Percentiles rank a stretch among this genome's conserved stretches.
These are phyloP conservation scores for Colletotrichum sp. DNA, from an alignment of 2,329 filamentous ascomycete species.

Conservation along the genomic window DNA sequence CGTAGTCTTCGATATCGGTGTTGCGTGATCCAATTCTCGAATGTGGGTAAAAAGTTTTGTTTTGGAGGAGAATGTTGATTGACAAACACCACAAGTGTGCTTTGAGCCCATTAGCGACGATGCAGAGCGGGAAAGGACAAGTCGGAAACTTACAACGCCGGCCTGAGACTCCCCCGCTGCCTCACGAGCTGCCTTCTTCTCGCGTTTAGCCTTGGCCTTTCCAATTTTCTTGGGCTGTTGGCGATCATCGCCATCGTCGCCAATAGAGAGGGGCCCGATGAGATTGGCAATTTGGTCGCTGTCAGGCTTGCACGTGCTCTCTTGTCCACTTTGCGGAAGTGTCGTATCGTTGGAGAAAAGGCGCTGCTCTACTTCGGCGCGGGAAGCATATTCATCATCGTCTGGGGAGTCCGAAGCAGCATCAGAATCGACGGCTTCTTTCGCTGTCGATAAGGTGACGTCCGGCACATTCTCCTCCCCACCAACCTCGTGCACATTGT, in stretches of 20 bases:
- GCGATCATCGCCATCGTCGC: neutral
- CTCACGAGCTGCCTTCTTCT: constrained; percentile 50
- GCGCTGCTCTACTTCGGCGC: constrained; percentile 14
- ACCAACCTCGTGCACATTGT: neutral
- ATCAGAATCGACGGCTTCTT: neutral
- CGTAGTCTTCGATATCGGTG: constrained; percentile 31
- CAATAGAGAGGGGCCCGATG: neutral
- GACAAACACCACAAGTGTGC: constrained; percentile 51
- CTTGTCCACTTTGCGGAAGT: neutral
- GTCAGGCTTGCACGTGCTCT: neutral
- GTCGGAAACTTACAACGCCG: constrained; percentile 37
- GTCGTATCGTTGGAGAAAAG: neutral
- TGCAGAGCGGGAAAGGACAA: neutral
- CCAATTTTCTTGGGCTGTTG: constrained; percentile 46
- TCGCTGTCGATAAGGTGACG: neutral
- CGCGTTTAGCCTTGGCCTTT: constrained; percentile 56
- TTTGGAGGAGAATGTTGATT: constrained; percentile 60
- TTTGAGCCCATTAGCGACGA: constrained; percentile 20
- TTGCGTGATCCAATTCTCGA: constrained; percentile 68
- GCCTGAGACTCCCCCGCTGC: constrained; percentile 34
- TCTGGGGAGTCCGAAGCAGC: neutral
- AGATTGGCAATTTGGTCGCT: neutral
- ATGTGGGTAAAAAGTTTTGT: constrained; percentile 78
- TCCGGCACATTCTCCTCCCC: neutral
- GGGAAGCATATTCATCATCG: constrained; percentile 20